Evolutionary conservation across 257 asterid genomes (phyloP), one percentile per base, ranked within the genome.

Genomic region (Solanum ossicruentum): DNA sequence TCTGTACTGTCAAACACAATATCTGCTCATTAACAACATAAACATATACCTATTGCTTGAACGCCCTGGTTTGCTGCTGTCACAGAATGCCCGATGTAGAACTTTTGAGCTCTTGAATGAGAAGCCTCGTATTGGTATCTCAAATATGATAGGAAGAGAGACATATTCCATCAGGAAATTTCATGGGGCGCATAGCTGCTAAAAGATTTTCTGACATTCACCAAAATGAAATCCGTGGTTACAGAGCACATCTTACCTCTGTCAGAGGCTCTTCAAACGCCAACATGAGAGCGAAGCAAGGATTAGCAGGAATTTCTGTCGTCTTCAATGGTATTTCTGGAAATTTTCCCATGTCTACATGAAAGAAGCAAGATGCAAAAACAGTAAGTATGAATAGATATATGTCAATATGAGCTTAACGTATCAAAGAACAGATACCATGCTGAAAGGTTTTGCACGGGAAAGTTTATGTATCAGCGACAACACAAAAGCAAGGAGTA

Each of bases 31-130:
- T 77, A 41, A 71, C 16, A 60, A 80, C 71, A 81, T 54, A 58
- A 81, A 26, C 66, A 85, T 86, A 61, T 86, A 95, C 98, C 95
- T 88, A 67, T 89, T 56, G 56, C 87, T 79, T 26, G 96, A 85
- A 77, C 96, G 99, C 20, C 98, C 95, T 0, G 98, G 98, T 87
- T 95, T 95, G 93, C 94, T 92, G 91, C 95, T 95, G 83, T 94
- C 98, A 84, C 97, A 95, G 84, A 81, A 86, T 80, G 97, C 98
- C 92, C 95, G 84, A 89, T 93, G 92, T 63, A 95, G 87, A 86
- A 91, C 83, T 85, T 93, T 87, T 13, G 99, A 95, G 88, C 92
- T 94, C 90, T 89, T 92, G 88, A 94, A 89, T 26, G 93, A 92
- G 80, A 94, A 84, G 75, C 94, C 98, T 91, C 65, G 92, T 73